Evolutionary conservation across 805 yeast species (phyloP).

Genomic region (Danielia oregonensis): DNA sequence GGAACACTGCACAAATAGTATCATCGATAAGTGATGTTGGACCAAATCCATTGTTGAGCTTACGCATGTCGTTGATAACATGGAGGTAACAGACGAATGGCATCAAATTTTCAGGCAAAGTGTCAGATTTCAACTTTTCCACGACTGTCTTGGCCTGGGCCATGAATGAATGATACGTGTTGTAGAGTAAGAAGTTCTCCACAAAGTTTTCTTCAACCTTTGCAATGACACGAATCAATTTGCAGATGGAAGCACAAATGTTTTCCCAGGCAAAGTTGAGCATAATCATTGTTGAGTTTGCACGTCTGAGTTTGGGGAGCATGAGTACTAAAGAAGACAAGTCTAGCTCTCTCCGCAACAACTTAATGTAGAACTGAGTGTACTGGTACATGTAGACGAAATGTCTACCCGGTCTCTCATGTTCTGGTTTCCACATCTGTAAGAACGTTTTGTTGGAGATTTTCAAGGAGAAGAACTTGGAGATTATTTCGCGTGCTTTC

Average conservation of each 20-base stretch:
- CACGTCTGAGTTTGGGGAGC: constrained; percentile 71
- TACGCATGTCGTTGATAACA: constrained; percentile 57
- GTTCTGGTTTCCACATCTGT: constrained; percentile 90
- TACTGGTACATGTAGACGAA: constrained; percentile 74
- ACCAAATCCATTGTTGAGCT: constrained; percentile 77
- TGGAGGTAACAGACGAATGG: constrained; percentile 41
- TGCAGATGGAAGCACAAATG: constrained; percentile 49
- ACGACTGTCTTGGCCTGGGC: constrained; percentile 29
- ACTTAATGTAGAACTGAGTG: constrained; percentile 55
- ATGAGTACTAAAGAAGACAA: constrained; percentile 55
- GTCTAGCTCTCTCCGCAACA: constrained; percentile 53
- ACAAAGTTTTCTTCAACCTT: constrained; percentile 42
- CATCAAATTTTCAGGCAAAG: constrained; percentile 35
- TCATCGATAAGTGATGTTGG: constrained; percentile 76
- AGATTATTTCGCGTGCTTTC: constrained; percentile 63
- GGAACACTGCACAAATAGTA: constrained; percentile 57
- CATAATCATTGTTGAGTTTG: constrained; percentile 71
- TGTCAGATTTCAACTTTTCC: constrained; percentile 22
- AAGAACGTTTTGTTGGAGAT: constrained; percentile 68
- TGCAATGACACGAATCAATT: constrained; percentile 45
- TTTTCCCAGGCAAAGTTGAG: constrained; percentile 65
- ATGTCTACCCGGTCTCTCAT: constrained; percentile 90
- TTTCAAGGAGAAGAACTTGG: constrained; percentile 58
- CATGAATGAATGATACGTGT: constrained; percentile 43
- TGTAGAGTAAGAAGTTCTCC: constrained; percentile 46